These are phyloP conservation scores for Apostasia shenzhenica DNA, from an alignment of 106 monocot genomes.

Conservation along the genomic window DNA sequence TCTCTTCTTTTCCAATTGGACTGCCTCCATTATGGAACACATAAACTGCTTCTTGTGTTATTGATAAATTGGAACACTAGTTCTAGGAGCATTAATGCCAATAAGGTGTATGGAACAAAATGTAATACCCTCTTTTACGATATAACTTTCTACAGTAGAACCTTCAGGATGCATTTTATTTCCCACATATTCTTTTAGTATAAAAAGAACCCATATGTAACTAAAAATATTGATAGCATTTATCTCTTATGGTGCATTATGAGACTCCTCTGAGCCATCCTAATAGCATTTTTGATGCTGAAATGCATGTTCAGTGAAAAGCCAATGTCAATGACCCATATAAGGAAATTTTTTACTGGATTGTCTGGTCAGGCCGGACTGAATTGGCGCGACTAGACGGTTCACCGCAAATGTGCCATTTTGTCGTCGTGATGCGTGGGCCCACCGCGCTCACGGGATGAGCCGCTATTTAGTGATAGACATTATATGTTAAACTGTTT, in stretches of 20 bases:
- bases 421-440: too few species aligned
- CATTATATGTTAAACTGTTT: too few species aligned
- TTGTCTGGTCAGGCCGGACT: too few species aligned
- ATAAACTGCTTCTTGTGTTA: too few species aligned
- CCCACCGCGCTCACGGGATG: too few species aligned
- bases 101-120: not conserved
- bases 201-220: not conserved
- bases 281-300: not conserved
- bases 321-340: not conserved
- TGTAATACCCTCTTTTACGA: slow-evolving; percentile 5
- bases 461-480: too few species aligned
- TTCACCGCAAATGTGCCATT: too few species aligned
- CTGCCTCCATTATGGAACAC: not conserved
- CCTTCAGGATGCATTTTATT: slow-evolving; percentile 1
- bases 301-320: not conserved
- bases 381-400: too few species aligned
- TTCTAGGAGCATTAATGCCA: not conserved
- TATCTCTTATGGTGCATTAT: too few species aligned
- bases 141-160: slow-evolving; percentile 9
- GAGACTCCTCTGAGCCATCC: not conserved
- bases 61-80: not conserved
- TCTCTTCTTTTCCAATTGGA: too few species aligned
- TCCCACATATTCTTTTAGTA: slow-evolving; percentile 3
- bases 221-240: not conserved
- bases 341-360: not conserved